Percentiles rank a stretch among this genome's conserved stretches.
phyloP scores from a whole-genome alignment of 495 filamentous ascomycete genomes.

The Cudoniella acicularis region DNA sequence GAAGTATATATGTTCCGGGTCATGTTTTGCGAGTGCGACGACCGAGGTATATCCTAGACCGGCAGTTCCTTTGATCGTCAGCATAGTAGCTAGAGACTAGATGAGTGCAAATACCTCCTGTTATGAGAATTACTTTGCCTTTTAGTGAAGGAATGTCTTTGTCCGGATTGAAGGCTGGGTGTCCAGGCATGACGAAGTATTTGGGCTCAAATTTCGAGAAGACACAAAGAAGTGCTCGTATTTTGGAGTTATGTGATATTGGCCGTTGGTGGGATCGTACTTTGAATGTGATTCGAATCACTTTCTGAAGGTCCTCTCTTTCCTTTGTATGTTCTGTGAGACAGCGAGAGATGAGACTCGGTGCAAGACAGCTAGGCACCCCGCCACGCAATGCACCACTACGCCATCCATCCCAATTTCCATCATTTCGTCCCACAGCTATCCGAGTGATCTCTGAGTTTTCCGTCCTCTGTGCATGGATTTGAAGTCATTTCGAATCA shows the following conservation, averaged over 20 bases:
- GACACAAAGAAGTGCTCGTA: background rate
- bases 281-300: too few relatives aligned
- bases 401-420: too few relatives aligned
- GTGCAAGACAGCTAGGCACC: too few relatives aligned
- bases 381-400: too few relatives aligned
- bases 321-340: too few relatives aligned
- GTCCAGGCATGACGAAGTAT: background rate
- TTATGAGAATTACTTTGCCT: slow-evolving; percentile 59
- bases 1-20: slow-evolving; percentile 58
- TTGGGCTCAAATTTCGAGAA: background rate
- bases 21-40: slow-evolving; percentile 55
- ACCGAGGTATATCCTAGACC: slow-evolving; percentile 64
- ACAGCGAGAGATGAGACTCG: too few relatives aligned
- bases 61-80: slow-evolving; percentile 45
- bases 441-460: too few relatives aligned
- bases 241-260: background rate
- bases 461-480: background rate
- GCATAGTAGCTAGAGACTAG: background rate
- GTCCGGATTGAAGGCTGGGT: slow-evolving; percentile 42
- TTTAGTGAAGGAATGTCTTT: slow-evolving; percentile 53
- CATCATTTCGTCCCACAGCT: too few relatives aligned
- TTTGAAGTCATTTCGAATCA: background rate
- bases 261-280: too few relatives aligned
- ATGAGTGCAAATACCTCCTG: slow-evolving; percentile 44
- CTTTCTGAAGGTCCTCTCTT: too few relatives aligned